Evolutionary conservation across 176 grass and related monocot genomes (phyloP), one percentile per base, ranked within the genome.

Genomic region (Musa acuminata): DNA sequence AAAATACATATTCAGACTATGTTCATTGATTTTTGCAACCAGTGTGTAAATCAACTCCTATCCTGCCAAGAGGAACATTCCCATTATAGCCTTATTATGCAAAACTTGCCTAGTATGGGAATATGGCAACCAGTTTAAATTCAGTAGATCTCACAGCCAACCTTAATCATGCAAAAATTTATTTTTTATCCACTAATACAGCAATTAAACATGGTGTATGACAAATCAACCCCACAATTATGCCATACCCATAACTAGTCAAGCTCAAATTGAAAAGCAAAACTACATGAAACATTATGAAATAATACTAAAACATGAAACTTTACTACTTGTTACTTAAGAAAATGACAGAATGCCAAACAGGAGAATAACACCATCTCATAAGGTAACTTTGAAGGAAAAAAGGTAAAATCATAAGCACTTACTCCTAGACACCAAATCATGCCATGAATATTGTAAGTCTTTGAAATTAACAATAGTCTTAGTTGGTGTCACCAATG

Each of bases 391-490:
- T 16, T 27, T 1, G 16, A 17, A 55, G 27, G 1, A 17, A 60
- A 55, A 53, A 75, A 67, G 52, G n/a, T 0, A 35, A 51, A 78
- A 62, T 12, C 58, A 87, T 83, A 10, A 52, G 12, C 5, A 66
- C 92, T 73, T 87, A 96, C 93, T 80, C 85, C 87, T 89, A 55
- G 93, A 96, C 21, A 96, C 19, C 22, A 96, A 84, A 77, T 92
- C 89, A 66, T 96, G 93, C 93, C 93, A 96, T 16, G 85, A 79
- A 80, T 96, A 96, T n/a, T 81, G 49, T 62, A 92, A 83, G 77
- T 62, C 76, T 80, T 2, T 87, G 76, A 86, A 96, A 70, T 17
- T 74, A 66, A 88, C 80, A 68, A 96, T 79, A 52, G 62, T 14
- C 78, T 69, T 84, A 64, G 93, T 96, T 84, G 93, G 93, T 84